phyloP scores from a whole-genome alignment of 192 early-diverging fungal species.

The Mortierella claussenii region DNA sequence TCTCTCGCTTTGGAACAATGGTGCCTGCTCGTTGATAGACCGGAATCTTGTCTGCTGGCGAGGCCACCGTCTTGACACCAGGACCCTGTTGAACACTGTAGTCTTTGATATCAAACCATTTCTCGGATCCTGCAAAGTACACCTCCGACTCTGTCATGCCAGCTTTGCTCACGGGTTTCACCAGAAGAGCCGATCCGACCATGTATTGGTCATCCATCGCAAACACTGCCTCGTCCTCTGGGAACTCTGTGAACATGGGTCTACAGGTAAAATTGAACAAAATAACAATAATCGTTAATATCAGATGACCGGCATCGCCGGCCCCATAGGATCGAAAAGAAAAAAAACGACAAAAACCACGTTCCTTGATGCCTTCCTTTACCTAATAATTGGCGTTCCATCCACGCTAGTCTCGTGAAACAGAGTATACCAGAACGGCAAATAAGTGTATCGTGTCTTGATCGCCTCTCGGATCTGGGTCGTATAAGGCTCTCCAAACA shows the following conservation, averaged over 20 bases:
- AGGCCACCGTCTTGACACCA: slow-evolving; percentile 61
- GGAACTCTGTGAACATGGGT: slow-evolving; percentile 92
- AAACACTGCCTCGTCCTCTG: slow-evolving; percentile 80
- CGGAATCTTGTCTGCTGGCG: slow-evolving; percentile 82
- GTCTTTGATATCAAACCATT: slow-evolving; percentile 73
- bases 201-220: slow-evolving; percentile 89
- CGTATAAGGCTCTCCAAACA: slow-evolving; percentile 89
- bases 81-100: slow-evolving; percentile 59
- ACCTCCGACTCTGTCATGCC: slow-evolving; percentile 71
- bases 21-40: slow-evolving; percentile 89
- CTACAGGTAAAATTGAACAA: slow-evolving; percentile 55
- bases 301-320: too few relatives aligned
- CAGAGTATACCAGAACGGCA: slow-evolving; percentile 94
- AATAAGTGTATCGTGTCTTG: slow-evolving; percentile 82
- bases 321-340: too few relatives aligned
- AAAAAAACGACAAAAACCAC: not conserved
- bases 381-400: slow-evolving; percentile 84
- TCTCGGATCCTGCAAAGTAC: slow-evolving; percentile 76
- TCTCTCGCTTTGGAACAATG: slow-evolving; percentile 89
- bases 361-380: slow-evolving; percentile 3
- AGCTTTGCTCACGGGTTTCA: slow-evolving; percentile 70
- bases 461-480: slow-evolving; percentile 82
- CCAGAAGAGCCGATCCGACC: slow-evolving; percentile 86
- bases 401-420: slow-evolving; percentile 80
- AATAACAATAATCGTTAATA: too few relatives aligned